Conservation (phyloP, 1,284 basidiomycete genomes). For the Entoloma clypeatum region DNA sequence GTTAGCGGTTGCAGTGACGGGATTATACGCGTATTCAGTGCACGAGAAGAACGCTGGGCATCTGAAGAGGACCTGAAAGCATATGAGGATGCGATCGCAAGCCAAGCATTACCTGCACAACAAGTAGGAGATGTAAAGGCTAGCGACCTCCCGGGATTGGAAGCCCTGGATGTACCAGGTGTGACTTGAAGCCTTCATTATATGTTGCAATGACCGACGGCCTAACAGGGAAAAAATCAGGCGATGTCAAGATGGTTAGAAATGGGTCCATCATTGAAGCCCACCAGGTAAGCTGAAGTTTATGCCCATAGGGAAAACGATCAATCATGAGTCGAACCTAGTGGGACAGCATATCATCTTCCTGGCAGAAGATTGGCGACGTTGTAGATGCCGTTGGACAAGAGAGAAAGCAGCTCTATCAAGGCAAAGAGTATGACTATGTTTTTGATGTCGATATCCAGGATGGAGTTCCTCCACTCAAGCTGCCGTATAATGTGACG, state of each 20-base stretch:
- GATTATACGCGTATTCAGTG: constrained; percentile 84
- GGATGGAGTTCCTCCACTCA: constrained; percentile 90
- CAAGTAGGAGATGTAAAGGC: constrained; percentile 94
- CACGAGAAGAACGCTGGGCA: constrained; percentile 71
- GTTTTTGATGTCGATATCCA: constrained; percentile 98
- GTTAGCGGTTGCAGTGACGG: constrained; percentile 90
- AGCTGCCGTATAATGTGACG: constrained; percentile 88
- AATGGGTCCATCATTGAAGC: constrained; percentile 80
- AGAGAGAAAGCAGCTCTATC: constrained; percentile 81
- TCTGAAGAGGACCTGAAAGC: constrained; percentile 60
- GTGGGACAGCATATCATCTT: constrained; percentile 71
- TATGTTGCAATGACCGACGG: constrained; percentile 15
- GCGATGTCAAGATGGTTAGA: constrained; percentile 89
- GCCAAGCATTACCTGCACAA: constrained; percentile 66
- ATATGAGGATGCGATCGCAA: constrained; percentile 72
- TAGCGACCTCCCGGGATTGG: constrained; percentile 80
- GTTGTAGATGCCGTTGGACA: constrained; percentile 93
- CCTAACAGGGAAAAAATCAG: constrained; percentile 77
- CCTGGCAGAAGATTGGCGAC: constrained; percentile 93
- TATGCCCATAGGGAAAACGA: constrained; percentile 3
- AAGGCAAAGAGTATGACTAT: constrained; percentile 96
- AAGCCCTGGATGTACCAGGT: constrained; percentile 76
- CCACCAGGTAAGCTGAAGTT: constrained; percentile 60
- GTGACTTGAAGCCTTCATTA: constrained; percentile 21
- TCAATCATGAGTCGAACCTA: constrained; percentile 18